These are phyloP conservation scores for Chlorella sp. DNA, from an alignment of 139 green algal genomes.

Conservation along the genomic window DNA sequence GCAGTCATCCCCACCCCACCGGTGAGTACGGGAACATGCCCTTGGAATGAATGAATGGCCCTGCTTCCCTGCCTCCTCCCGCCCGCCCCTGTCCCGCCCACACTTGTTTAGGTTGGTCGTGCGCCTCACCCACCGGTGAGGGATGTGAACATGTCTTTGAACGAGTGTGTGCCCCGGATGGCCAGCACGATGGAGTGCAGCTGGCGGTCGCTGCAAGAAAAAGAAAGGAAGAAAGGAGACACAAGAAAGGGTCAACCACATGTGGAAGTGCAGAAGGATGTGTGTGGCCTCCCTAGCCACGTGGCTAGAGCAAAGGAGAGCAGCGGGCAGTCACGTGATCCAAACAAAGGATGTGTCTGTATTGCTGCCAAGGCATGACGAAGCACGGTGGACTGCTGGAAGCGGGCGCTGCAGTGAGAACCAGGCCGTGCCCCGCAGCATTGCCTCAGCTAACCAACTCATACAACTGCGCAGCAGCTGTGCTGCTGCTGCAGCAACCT, in stretches of 20 bases:
- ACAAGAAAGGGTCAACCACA: not conserved
- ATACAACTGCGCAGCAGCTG: too few species aligned
- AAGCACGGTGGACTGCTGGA: too few species aligned
- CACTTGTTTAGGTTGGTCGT: not conserved
- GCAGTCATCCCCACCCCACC: too few species aligned
- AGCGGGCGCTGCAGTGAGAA: too few species aligned
- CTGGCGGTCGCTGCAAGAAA: constrained; percentile 68
- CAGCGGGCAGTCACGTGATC: constrained; percentile 53
- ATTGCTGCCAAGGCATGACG: too few species aligned
- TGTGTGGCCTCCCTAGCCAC: not conserved
- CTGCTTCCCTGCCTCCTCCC: too few species aligned
- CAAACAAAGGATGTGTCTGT: not conserved
- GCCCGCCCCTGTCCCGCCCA: not conserved
- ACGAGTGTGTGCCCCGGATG: constrained; percentile 83
- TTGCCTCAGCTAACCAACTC: too few species aligned
- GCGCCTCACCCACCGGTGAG: constrained; percentile 40
- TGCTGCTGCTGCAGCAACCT: too few species aligned
- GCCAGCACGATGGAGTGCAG: constrained; percentile 73
- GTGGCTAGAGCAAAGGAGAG: constrained; percentile 71
- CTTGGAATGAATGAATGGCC: too few species aligned
- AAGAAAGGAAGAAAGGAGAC: constrained; percentile 33
- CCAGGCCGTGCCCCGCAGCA: constrained; percentile 77
- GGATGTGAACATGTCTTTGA: constrained; percentile 86
- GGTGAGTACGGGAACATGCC: too few species aligned
- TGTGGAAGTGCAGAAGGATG: too few species aligned